A percentile compares a stretch with the other conserved stretches of the same genome.
phyloP scores from a whole-genome alignment of 371 early-diverging fungal species.

The Circinella minor region DNA sequence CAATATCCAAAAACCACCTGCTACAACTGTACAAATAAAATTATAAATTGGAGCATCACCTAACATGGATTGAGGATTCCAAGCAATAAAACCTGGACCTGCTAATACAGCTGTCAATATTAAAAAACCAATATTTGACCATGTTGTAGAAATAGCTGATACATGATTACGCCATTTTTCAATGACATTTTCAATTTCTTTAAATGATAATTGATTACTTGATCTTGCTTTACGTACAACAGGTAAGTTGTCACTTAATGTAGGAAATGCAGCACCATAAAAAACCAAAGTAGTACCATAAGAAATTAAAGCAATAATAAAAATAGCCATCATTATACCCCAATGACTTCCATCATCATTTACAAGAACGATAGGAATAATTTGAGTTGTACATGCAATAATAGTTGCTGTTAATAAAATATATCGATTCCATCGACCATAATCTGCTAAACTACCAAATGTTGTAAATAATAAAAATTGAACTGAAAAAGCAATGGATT shows the following conservation, averaged over 20 bases:
- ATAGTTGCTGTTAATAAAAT: constrained; percentile 46
- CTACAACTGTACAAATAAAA: constrained; percentile 47
- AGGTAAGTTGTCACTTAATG: constrained; percentile 52
- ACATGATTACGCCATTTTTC: constrained; percentile 57
- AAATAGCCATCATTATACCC: constrained; percentile 53
- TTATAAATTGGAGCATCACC: constrained; percentile 51
- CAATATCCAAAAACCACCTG: constrained; percentile 50
- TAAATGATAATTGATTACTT: constrained; percentile 27
- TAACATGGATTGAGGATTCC: constrained; percentile 31
- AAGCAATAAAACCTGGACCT: constrained; percentile 41
- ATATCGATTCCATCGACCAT: constrained; percentile 50
- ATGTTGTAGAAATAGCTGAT: constrained; percentile 53
- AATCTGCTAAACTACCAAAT: constrained; percentile 54
- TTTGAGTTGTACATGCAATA: constrained; percentile 47
- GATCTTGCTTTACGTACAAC: constrained; percentile 47
- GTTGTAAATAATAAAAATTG: constrained; percentile 53
- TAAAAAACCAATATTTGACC: constrained; percentile 52
- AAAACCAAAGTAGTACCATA: constrained; percentile 56
- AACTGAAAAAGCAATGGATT: constrained; percentile 50
- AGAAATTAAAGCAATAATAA: constrained; percentile 41
- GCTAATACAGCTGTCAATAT: constrained; percentile 49
- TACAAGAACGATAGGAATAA: constrained; percentile 42
- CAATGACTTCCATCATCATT: constrained; percentile 49
- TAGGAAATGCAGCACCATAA: constrained; percentile 56
- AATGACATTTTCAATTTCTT: constrained; percentile 28